These are phyloP conservation scores for Musa troglodytarum DNA, from an alignment of 176 grass and related monocot species.

Conservation along the genomic window DNA sequence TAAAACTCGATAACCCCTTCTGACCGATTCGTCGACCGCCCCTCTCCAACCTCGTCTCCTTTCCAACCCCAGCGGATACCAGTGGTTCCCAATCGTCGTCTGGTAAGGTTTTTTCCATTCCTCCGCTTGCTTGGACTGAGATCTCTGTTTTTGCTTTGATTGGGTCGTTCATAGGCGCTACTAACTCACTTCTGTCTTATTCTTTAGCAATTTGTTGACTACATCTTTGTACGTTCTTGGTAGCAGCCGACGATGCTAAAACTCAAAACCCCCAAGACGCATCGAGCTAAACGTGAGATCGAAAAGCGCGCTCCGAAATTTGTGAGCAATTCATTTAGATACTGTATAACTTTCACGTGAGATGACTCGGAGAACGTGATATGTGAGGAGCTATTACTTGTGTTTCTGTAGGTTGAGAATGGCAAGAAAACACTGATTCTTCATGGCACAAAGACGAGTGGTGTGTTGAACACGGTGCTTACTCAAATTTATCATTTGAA, in stretches of 20 bases:
- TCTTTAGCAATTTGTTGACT: background rate
- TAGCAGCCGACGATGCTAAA: constrained; percentile 27
- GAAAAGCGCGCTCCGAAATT: constrained; percentile 76
- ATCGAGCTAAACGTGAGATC: constrained; percentile 55
- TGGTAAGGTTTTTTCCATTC: background rate
- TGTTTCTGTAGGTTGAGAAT: constrained; percentile 63
- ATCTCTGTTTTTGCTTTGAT: no score
- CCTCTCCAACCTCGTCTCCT: background rate
- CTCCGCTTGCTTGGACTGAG: background rate
- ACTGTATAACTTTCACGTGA: background rate
- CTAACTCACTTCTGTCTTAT: background rate
- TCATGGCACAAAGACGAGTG: constrained; percentile 79
- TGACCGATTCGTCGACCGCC: background rate
- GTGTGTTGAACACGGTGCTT: constrained; percentile 54
- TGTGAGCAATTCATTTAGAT: constrained; percentile 26
- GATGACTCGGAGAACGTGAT: background rate
- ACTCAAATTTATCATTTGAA: constrained; percentile 74
- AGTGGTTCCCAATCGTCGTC: background rate
- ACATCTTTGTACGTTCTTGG: background rate
- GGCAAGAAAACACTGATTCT: constrained; percentile 83
- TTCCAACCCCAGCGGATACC: background rate
- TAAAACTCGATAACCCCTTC: background rate
- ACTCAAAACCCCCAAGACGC: constrained; percentile 53
- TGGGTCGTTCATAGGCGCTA: no score
- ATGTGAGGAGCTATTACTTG: background rate